Conservation (phyloP, 192 early-diverging fungal genomes). For the Spizellomyces sp. region DNA sequence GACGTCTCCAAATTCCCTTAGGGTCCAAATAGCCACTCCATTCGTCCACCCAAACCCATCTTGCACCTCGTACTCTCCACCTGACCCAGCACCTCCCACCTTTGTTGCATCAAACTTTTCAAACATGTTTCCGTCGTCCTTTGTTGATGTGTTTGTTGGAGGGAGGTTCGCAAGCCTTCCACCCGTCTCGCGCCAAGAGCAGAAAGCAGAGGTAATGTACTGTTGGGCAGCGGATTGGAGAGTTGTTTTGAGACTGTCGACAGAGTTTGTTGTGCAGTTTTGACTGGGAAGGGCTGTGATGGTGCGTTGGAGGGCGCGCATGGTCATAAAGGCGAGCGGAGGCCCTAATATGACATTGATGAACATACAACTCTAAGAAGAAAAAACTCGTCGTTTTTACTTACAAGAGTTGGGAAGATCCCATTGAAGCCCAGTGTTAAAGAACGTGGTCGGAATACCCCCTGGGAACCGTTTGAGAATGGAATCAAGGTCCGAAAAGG, state of each 20-base stretch:
- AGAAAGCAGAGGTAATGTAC: slow-evolving; percentile 47
- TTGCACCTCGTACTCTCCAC: slow-evolving; percentile 73
- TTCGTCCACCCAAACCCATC: slow-evolving; percentile 81
- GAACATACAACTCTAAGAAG: too few relatives aligned
- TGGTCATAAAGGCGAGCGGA: slow-evolving; percentile 15
- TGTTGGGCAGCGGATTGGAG: background rate
- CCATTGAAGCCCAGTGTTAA: slow-evolving; percentile 70
- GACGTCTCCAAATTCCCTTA: background rate
- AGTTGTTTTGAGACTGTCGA: background rate
- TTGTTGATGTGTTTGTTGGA: slow-evolving; percentile 35
- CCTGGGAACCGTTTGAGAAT: slow-evolving; percentile 53
- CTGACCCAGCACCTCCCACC: slow-evolving; percentile 53
- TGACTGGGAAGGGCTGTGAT: background rate
- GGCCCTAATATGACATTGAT: slow-evolving; percentile 17
- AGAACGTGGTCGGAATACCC: slow-evolving; percentile 61
- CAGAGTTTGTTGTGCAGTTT: slow-evolving; percentile 25
- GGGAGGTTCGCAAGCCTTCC: slow-evolving; percentile 57
- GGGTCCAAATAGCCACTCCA: slow-evolving; percentile 64
- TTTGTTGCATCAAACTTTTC: slow-evolving; percentile 69
- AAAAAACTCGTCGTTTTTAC: background rate
- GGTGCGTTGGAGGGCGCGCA: slow-evolving; percentile 16
- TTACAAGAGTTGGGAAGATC: slow-evolving; percentile 71
- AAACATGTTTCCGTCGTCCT: slow-evolving; percentile 71
- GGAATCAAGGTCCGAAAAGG: slow-evolving; percentile 43
- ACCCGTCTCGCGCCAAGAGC: slow-evolving; percentile 71